Conservation (phyloP, 2,329 filamentous ascomycete species). For the Ophiostoma ulmi region DNA sequence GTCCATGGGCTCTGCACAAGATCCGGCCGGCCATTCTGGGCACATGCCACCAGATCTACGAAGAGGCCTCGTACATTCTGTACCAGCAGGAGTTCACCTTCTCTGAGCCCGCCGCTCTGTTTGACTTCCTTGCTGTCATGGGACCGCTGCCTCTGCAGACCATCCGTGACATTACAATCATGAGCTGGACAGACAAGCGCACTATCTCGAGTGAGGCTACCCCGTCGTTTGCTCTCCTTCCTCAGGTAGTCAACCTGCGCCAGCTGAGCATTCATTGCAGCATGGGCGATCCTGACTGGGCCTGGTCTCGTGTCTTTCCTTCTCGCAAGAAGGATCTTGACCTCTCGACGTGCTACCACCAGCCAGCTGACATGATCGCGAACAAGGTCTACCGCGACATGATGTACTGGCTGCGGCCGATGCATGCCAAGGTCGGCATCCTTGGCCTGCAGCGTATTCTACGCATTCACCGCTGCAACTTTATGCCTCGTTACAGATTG, state of each 20-base stretch:
- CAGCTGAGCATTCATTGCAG: constrained; percentile 1
- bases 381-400: constrained; percentile 17
- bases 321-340: not conserved
- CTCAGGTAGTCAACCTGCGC: not conserved
- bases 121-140: constrained; percentile 9
- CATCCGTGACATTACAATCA: constrained; percentile 7
- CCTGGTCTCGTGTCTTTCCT: constrained; percentile 18
- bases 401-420: constrained; percentile 13
- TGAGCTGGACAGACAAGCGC: constrained; percentile 16
- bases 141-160: not conserved
- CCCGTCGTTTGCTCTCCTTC: constrained; percentile 6
- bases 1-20: not conserved
- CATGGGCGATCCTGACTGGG: constrained; percentile 17
- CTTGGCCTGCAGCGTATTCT: not conserved
- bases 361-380: constrained; percentile 16
- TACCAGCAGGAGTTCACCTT: constrained; percentile 19
- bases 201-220: constrained; percentile 8
- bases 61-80: constrained; percentile 4
- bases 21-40: constrained; percentile 14
- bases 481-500: not conserved
- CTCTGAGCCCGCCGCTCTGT: not conserved
- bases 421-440: constrained; percentile 4
- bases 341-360: not conserved
- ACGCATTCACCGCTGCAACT: not conserved
- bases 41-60: constrained; percentile 9